Percentiles rank a stretch among this genome's conserved stretches.
Conservation (phyloP, 192 early-diverging fungal species). For the Podochytrium sp. region DNA sequence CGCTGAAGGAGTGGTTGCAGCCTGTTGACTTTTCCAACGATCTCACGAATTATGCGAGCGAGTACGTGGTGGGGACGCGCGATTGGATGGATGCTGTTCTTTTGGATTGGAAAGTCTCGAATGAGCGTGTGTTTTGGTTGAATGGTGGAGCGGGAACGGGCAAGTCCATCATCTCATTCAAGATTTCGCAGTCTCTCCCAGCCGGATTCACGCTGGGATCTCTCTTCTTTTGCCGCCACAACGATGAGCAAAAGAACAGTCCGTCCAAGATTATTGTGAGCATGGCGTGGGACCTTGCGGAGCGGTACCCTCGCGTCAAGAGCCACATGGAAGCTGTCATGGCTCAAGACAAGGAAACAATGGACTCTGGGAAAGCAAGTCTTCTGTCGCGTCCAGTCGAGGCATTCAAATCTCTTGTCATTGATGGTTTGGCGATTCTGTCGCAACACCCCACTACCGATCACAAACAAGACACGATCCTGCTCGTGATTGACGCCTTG, state of each 20-base stretch:
- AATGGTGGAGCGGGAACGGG: slow-evolving; percentile 27
- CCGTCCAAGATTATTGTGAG: slow-evolving; percentile 5
- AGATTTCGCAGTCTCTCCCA: slow-evolving; percentile 9
- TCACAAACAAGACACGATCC: background rate
- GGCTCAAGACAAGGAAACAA: background rate
- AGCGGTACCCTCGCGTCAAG: background rate
- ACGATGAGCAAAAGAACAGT: slow-evolving; percentile 21
- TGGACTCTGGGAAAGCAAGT: background rate
- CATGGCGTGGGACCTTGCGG: slow-evolving; percentile 5
- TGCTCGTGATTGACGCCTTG: slow-evolving; percentile 33
- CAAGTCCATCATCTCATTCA: slow-evolving; percentile 26
- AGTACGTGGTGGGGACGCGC: slow-evolving; percentile 23
- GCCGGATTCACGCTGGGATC: slow-evolving; percentile 19
- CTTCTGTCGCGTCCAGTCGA: background rate
- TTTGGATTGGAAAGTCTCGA: background rate
- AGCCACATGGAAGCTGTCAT: background rate
- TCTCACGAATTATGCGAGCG: background rate
- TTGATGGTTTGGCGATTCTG: slow-evolving; percentile 3
- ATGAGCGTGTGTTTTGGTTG: slow-evolving; percentile 17
- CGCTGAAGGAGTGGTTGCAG: slow-evolving; percentile 15
- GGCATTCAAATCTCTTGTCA: background rate
- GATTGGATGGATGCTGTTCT: background rate
- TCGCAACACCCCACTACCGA: background rate
- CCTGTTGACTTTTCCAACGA: slow-evolving; percentile 24
- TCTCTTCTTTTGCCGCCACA: slow-evolving; percentile 35